These are phyloP conservation scores for Emmonsiellopsis sp. DNA, from an alignment of 2,329 filamentous ascomycete species.

Conservation along the genomic window DNA sequence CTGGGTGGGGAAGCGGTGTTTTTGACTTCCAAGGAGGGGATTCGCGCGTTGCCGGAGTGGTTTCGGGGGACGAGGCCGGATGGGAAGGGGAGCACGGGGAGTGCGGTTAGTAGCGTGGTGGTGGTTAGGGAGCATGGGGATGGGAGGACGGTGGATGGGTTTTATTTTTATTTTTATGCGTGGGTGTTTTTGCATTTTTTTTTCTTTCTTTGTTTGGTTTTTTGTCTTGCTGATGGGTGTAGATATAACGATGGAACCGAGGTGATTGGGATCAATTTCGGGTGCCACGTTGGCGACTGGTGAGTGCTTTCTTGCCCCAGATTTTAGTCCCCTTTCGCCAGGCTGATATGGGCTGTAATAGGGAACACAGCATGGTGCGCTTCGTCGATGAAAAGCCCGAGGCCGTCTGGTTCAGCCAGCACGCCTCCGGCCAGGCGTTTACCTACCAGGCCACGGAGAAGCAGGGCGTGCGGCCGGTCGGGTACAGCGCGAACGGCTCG, in stretches of 20 bases:
- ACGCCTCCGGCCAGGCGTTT: constrained; percentile 54
- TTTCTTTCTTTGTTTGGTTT: not conserved
- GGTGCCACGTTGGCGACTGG: constrained; percentile 57
- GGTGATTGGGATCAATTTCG: constrained; percentile 41
- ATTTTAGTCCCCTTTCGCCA: not conserved
- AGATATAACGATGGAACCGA: constrained; percentile 46
- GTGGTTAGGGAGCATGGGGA: constrained; percentile 50
- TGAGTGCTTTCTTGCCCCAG: constrained; percentile 16
- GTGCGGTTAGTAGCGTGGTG: constrained; percentile 42
- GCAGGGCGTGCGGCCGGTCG: constrained; percentile 43
- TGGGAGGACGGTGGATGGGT: constrained; percentile 44
- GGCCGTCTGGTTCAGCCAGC: constrained; percentile 55
- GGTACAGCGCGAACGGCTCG: constrained; percentile 50
- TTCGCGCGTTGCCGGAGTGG: constrained; percentile 38
- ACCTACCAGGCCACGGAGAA: constrained; percentile 48
- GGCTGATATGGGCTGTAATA: constrained; percentile 14
- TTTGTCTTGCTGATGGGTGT: not conserved
- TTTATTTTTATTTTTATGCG: constrained; percentile 56
- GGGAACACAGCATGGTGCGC: constrained; percentile 59
- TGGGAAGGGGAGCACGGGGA: constrained; percentile 39
- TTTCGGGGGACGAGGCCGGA: constrained; percentile 47
- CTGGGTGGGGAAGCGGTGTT: constrained; percentile 39
- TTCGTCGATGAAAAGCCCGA: constrained; percentile 48
- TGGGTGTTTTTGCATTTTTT: constrained; percentile 15
- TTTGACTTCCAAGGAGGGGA: constrained; percentile 40